Evolutionary conservation across 2,329 filamentous ascomycete species (phyloP).

Genomic region (Aspergillus hortae): DNA sequence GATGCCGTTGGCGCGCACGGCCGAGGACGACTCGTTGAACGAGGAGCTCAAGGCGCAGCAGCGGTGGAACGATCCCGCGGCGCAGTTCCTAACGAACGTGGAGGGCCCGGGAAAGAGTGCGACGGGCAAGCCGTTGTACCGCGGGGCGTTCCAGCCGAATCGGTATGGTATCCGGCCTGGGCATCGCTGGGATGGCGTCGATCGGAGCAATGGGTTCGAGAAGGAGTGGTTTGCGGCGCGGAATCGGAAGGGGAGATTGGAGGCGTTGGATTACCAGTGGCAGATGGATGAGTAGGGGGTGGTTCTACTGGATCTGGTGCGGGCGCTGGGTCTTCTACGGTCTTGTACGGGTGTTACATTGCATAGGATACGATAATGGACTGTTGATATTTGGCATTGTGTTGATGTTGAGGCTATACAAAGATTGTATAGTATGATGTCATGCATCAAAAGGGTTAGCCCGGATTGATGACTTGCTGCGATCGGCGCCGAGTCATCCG

Average conservation of each 20-base stretch:
- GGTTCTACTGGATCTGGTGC: no score
- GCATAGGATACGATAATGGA: no score
- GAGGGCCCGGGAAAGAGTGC: slow-evolving; percentile 42
- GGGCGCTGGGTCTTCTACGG: no score
- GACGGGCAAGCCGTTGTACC: slow-evolving; percentile 65
- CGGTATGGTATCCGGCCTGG: slow-evolving; percentile 90
- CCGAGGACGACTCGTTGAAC: slow-evolving; percentile 87
- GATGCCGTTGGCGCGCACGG: slow-evolving; percentile 72
- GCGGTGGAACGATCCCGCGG: slow-evolving; percentile 94
- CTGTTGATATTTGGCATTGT: no score
- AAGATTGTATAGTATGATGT: no score
- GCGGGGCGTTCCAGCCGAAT: slow-evolving; percentile 80
- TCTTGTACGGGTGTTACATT: no score
- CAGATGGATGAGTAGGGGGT: slow-evolving; percentile 76
- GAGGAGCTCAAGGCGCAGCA: slow-evolving; percentile 70
- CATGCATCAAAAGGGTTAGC: neutral
- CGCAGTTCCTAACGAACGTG: slow-evolving; percentile 65
- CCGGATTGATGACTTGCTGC: neutral
- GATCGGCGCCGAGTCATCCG: slow-evolving; percentile 1
- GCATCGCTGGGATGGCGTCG: slow-evolving; percentile 95
- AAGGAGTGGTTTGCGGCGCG: slow-evolving; percentile 85
- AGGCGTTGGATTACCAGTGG: slow-evolving; percentile 85
- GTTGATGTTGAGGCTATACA: no score
- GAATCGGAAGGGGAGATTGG: slow-evolving; percentile 71
- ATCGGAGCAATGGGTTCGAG: slow-evolving; percentile 90